phyloP scores from a whole-genome alignment of 208 protist genomes.

The Blechomonas ayalai region DNA sequence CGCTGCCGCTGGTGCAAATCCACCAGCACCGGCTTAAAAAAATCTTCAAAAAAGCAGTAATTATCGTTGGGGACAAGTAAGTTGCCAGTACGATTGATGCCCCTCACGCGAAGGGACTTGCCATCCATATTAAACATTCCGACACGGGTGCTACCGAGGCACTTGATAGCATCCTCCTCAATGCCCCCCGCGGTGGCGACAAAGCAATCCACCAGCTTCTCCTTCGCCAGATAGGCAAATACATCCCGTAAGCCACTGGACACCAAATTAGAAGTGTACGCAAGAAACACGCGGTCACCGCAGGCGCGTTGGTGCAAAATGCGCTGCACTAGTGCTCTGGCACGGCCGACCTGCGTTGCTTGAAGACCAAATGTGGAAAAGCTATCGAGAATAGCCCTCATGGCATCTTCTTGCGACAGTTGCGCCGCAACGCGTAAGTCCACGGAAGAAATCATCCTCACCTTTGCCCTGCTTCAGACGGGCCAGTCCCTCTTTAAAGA shows the following conservation, averaged over 20 bases:
- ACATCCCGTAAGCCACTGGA: conserved; percentile 97
- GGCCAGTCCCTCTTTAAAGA: too few species aligned
- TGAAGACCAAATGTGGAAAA: conserved; percentile 57
- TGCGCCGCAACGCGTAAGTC: conserved; percentile 49
- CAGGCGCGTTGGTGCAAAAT: conserved; percentile 35
- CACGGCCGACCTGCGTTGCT: conserved; percentile 67
- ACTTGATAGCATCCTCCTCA: conserved; percentile 99
- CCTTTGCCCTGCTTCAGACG: too few species aligned
- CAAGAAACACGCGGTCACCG: conserved; percentile 94
- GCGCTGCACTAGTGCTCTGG: conserved; percentile 48
- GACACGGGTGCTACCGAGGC: conserved; percentile 92
- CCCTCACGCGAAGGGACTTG: conserved; percentile 71
- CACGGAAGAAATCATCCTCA: conserved; percentile 9
- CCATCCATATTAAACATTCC: conserved; percentile 94
- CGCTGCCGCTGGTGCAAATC: conserved; percentile 89
- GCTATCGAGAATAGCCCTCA: conserved; percentile 30
- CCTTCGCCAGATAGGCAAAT: conserved; percentile 95
- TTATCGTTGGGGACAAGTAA: conserved; percentile 99
- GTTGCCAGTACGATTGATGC: conserved; percentile 99
- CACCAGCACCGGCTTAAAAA: conserved; percentile 97
- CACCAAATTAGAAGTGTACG: conserved; percentile 99
- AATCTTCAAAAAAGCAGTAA: conserved; percentile 99
- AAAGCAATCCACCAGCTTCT: conserved; percentile 96
- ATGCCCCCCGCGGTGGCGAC: conserved; percentile 99
- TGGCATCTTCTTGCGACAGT: conserved; percentile 36